Conservation (phyloP, 2,329 filamentous ascomycete genomes). For the Endocalyx cinctus region DNA sequence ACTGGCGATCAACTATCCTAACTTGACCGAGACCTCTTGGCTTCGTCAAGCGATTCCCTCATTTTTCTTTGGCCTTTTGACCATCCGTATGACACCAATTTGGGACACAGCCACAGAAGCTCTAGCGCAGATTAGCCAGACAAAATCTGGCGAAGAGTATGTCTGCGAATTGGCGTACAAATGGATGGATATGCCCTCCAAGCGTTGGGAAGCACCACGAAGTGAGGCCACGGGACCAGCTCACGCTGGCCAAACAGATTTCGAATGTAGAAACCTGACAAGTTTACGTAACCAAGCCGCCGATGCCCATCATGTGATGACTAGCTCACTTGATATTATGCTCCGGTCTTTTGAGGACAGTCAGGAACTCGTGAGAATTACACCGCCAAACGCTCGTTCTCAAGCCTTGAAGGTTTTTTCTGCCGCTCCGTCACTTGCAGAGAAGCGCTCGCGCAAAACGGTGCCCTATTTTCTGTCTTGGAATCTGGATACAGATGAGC, state of each 20-base stretch:
- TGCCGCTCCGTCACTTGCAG: slow-evolving; percentile 69
- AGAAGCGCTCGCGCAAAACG: slow-evolving; percentile 78
- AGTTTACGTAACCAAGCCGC: slow-evolving; percentile 50
- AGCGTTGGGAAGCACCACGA: slow-evolving; percentile 45
- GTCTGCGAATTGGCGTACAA: slow-evolving; percentile 69
- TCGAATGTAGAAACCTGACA: slow-evolving; percentile 75
- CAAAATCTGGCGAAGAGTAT: slow-evolving; percentile 65
- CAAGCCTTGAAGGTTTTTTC: slow-evolving; percentile 78
- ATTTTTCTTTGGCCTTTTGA: slow-evolving; percentile 86
- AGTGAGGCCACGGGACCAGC: slow-evolving; percentile 26
- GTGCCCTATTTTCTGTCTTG: slow-evolving; percentile 84
- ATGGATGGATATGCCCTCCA: slow-evolving; percentile 64
- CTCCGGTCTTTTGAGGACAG: slow-evolving; percentile 58
- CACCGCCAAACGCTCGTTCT: slow-evolving; percentile 57
- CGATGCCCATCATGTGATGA: slow-evolving; percentile 47
- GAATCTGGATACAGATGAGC: slow-evolving; percentile 54
- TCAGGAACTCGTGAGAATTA: slow-evolving; percentile 50
- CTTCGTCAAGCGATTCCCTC: slow-evolving; percentile 68
- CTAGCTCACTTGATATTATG: slow-evolving; percentile 54
- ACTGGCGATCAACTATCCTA: slow-evolving; percentile 60
- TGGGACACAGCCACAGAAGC: slow-evolving; percentile 81
- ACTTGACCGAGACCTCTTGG: slow-evolving; percentile 56
- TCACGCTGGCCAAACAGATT: slow-evolving; percentile 58
- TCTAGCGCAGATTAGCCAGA: slow-evolving; percentile 69
- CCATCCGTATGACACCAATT: slow-evolving; percentile 75